Evolutionary conservation across 305 asterid species (phyloP).

Genomic region (Fraxinus sp.): DNA sequence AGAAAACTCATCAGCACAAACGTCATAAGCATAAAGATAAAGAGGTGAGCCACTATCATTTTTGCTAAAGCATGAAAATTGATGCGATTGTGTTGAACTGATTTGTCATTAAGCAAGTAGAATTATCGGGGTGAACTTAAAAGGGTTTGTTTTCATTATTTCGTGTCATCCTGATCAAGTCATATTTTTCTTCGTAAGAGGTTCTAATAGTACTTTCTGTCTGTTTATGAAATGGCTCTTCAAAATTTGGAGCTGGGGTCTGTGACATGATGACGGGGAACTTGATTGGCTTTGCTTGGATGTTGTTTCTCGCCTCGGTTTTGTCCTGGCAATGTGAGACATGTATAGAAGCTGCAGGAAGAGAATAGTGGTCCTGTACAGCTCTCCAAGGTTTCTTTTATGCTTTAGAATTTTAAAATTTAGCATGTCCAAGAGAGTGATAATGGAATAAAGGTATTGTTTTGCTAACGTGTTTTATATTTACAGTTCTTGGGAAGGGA

Average conservation of each 20-base stretch:
- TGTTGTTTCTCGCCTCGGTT: conserved; percentile 56
- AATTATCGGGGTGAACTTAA: background rate
- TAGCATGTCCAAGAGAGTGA: background rate
- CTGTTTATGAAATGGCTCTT: conserved; percentile 81
- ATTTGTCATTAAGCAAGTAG: background rate
- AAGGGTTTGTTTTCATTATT: background rate
- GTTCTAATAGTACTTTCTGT: conserved; percentile 68
- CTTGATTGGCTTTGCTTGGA: conserved; percentile 53
- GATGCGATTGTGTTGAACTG: background rate
- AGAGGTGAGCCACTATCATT: conserved; percentile 62
- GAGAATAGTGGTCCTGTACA: conserved; percentile 86
- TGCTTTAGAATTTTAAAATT: conserved; percentile 1
- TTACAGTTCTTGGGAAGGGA: conserved; percentile 74
- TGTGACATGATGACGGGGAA: conserved; percentile 62
- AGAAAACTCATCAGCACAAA: conserved; percentile 56
- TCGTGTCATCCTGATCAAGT: background rate
- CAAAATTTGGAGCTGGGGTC: conserved; percentile 95
- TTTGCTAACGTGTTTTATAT: conserved; percentile 21
- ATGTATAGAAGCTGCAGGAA: conserved; percentile 77
- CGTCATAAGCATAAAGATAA: conserved; percentile 62
- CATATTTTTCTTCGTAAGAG: conserved; percentile 24
- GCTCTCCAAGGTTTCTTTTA: conserved; percentile 71
- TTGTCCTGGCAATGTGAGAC: conserved; percentile 76
- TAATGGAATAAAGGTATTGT: background rate
- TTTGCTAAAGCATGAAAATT: conserved; percentile 7